phyloP scores from a whole-genome alignment of 345 rosid genomes.

The Cardamine chenopodiifolia region DNA sequence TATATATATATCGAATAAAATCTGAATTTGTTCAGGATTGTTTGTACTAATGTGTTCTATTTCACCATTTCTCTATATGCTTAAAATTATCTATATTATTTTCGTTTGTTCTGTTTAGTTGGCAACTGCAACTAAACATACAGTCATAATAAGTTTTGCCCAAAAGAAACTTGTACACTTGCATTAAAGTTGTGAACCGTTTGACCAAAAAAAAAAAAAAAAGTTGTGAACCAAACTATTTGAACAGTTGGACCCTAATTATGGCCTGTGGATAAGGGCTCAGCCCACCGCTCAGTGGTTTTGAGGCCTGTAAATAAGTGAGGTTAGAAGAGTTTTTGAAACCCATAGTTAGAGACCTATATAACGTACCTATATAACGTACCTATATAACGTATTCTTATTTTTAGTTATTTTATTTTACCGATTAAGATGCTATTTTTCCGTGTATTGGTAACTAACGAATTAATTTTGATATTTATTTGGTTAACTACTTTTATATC shows the following conservation, averaged over 20 bases:
- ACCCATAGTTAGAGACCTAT: background rate
- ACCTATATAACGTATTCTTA: background rate
- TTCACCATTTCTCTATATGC: background rate
- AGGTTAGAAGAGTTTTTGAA: background rate
- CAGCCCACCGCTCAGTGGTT: background rate
- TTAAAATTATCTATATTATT: background rate
- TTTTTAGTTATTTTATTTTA: background rate
- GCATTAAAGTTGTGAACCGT: background rate
- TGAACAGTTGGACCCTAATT: background rate
- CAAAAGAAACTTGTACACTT: background rate
- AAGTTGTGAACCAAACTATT: background rate
- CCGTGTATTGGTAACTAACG: background rate
- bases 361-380: background rate
- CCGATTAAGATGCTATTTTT: background rate
- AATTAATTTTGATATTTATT: background rate
- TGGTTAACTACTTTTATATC: background rate
- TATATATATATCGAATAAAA: background rate
- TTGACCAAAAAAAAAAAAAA: too few relatives aligned
- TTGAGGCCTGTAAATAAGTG: conserved; percentile 11
- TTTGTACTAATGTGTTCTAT: background rate
- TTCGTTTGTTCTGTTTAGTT: background rate
- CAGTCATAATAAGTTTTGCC: background rate
- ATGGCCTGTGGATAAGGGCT: background rate
- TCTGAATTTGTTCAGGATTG: background rate
- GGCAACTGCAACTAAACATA: background rate